These are phyloP conservation scores for Exophiala lecanii-corni DNA, from an alignment of 2,329 filamentous ascomycete species.

Conservation along the genomic window DNA sequence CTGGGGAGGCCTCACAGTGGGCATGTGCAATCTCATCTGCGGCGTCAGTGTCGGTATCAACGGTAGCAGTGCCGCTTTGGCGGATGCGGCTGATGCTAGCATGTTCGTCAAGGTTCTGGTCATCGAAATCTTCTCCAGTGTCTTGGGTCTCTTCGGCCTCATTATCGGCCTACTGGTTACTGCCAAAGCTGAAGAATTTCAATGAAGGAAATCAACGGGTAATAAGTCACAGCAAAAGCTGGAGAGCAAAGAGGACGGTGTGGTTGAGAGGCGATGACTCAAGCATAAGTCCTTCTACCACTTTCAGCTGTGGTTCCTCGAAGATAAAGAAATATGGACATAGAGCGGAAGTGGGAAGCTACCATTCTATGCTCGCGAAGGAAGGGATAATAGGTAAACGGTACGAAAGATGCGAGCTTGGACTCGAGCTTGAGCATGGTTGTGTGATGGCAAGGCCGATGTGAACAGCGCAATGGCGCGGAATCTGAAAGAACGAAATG, in stretches of 20 bases:
- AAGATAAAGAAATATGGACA: too few species aligned
- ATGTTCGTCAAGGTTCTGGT: slow-evolving; percentile 99
- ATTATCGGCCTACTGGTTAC: slow-evolving; percentile 90
- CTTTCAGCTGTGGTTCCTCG: too few species aligned
- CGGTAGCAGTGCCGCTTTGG: slow-evolving; percentile 90
- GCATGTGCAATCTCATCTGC: slow-evolving; percentile 91
- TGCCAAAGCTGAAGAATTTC: slow-evolving; percentile 74
- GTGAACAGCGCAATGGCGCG: too few species aligned
- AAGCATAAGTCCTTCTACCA: too few species aligned
- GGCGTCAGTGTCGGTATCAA: slow-evolving; percentile 97
- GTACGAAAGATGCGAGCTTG: too few species aligned
- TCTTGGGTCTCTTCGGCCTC: slow-evolving; percentile 90
- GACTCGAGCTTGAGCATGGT: too few species aligned
- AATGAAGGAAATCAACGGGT: slow-evolving; percentile 14
- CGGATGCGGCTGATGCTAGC: slow-evolving; percentile 86
- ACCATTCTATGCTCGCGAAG: not conserved
- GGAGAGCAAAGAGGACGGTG: too few species aligned
- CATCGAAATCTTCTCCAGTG: slow-evolving; percentile 98
- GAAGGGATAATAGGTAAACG: not conserved
- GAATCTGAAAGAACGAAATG: too few species aligned
- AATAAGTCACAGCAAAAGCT: too few species aligned
- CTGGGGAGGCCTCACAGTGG: slow-evolving; percentile 92
- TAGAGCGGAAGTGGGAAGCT: not conserved
- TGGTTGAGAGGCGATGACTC: too few species aligned
- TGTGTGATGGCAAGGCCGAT: too few species aligned